Evolutionary conservation across 495 filamentous ascomycete species (phyloP), one percentile per base, ranked within the genome.

Genomic region (Hypoxylon crocopeplum): DNA sequence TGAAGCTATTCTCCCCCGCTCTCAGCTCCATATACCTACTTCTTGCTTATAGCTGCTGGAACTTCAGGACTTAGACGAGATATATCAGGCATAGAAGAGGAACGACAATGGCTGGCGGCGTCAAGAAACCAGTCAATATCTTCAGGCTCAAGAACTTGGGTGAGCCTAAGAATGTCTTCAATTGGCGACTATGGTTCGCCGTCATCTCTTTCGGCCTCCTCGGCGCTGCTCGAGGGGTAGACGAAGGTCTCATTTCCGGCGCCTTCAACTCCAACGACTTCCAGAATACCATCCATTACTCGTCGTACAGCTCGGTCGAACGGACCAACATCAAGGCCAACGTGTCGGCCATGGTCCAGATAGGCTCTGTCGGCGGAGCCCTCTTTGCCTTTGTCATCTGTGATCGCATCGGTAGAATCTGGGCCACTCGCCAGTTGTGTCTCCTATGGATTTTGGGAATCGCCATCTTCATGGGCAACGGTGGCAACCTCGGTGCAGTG

Each of bases 331-430:
- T 86, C 72, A 84, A 86, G 62, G 86, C 77, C 29, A 89, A 89
- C 71, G 84, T 90, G 19, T 85, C 87, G 1, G 75, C 86, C 11
- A 90, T 90, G 87, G 87, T 89, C 1, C 87, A 89, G 61, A 83
- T 89, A 48, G 87, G 87, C 7, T 84, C 80, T 17, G 83, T 90
- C 7, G 83, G 74, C 4, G 87, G 87, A 12, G 85, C 85, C 25
- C 75, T 87, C 7, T 77, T 88, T 76, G 86, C 86, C 6, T 89
- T 89, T 70, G 59, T 84, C 10, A 71, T 87, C 20, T 88, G 85
- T 60, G 86, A 91, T 62, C 84, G 81, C 46, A 82, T 89, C 54
- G 86, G 86, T 19, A 84, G 87, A 59, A 76, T 88, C 34, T 87
- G 85, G 84, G 86, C 88, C 2, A 89, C 88, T 4, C 79, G 86